Evolutionary conservation across 129 eudicot genomes (phyloP).

Genomic region (Dittrichia graveolens): DNA sequence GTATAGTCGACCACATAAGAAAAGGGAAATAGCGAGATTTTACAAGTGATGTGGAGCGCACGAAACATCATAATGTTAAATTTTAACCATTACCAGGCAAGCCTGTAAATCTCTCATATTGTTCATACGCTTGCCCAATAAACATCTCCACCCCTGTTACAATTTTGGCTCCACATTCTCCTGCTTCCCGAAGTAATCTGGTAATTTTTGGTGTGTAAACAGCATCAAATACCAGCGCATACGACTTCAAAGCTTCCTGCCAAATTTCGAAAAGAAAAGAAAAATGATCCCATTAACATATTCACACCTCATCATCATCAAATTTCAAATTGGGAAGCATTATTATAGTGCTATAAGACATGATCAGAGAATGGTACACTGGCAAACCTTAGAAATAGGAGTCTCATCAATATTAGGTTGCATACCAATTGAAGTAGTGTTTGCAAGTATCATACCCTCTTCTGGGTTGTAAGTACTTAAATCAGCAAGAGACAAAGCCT

Average conservation of each 20-base stretch:
- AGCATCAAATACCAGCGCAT: constrained; percentile 84
- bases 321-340: constrained; percentile 14
- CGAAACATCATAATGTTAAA: neutral
- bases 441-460: constrained; percentile 86
- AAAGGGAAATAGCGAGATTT: neutral
- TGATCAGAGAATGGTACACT: constrained; percentile 14
- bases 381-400: constrained; percentile 77
- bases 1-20: constrained; percentile 12
- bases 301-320: neutral
- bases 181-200: constrained; percentile 78
- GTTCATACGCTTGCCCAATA: constrained; percentile 89
- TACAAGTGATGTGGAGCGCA: constrained; percentile 2
- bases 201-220: constrained; percentile 94
- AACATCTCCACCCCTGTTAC: constrained; percentile 93
- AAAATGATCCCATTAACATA: neutral
- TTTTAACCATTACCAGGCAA: constrained; percentile 62
- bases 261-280: neutral
- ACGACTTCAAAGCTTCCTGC: constrained; percentile 80
- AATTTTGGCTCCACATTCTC: constrained; percentile 72
- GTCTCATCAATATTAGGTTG: constrained; percentile 86
- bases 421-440: constrained; percentile 96
- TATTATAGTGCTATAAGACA: neutral
- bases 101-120: constrained; percentile 94
- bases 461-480: constrained; percentile 65
- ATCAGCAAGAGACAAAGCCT: constrained; percentile 80